A percentile compares a stretch with the other conserved stretches of the same genome.
Evolutionary conservation across 192 early-diverging fungal genomes (phyloP).

Genomic region (Entomortierella lignicola): DNA sequence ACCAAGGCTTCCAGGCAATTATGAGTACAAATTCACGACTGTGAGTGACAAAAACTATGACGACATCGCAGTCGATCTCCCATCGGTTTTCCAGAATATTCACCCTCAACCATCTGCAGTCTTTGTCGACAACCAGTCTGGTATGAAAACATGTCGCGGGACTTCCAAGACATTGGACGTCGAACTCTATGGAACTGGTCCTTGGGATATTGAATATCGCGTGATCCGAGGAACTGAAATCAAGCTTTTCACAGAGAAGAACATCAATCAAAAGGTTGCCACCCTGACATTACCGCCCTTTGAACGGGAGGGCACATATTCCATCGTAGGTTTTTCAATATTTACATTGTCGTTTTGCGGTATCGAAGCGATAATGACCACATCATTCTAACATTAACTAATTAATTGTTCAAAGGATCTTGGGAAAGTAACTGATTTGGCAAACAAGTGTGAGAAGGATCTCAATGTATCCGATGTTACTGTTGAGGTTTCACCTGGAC

Average conservation of each 20-base stretch:
- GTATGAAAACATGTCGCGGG: constrained; percentile 34
- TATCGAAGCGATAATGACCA: no score
- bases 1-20: constrained; percentile 27
- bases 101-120: constrained; percentile 43
- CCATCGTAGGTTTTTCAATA: constrained; percentile 14
- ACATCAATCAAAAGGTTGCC: constrained; percentile 20
- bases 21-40: constrained; percentile 36
- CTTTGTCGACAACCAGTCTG: constrained; percentile 8
- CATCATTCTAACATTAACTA: neutral
- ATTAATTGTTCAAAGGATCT: constrained; percentile 23
- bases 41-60: constrained; percentile 49
- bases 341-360: no score
- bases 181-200: constrained; percentile 37
- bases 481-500: constrained; percentile 40
- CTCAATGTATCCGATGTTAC: constrained; percentile 39
- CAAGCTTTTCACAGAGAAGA: constrained; percentile 15
- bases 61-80: constrained; percentile 16
- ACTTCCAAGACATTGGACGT: constrained; percentile 20
- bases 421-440: constrained; percentile 35
- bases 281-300: constrained; percentile 35
- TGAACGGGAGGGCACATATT: constrained; percentile 39
- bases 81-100: constrained; percentile 42
- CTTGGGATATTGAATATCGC: constrained; percentile 47
- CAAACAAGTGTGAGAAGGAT: constrained; percentile 39
- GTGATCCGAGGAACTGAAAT: constrained; percentile 29